Evolutionary conservation across 164 flowering plant genomes (phyloP).

Genomic region (Annona squamosa): DNA sequence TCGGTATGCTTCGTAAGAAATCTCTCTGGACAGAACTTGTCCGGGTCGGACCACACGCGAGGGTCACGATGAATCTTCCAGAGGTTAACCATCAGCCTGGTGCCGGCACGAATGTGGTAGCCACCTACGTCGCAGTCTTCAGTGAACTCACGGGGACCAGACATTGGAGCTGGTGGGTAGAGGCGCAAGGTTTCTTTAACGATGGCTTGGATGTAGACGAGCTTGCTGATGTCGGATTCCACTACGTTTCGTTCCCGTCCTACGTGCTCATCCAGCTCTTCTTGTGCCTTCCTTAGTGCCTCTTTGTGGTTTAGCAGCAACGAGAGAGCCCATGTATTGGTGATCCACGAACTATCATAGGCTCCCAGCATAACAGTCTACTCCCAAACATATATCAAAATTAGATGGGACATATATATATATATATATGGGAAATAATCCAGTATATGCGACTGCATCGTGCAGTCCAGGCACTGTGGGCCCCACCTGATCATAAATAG

Average conservation of each 20-base stretch:
- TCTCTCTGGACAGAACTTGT: conserved; percentile 32
- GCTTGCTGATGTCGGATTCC: conserved; percentile 4
- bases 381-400: too few species aligned
- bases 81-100: conserved; percentile 20
- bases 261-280: not conserved
- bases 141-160: conserved; percentile 8
- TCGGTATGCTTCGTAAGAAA: conserved; percentile 17
- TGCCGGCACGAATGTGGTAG: conserved; percentile 21
- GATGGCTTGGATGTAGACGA: conserved; percentile 5
- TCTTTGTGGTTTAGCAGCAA: not conserved
- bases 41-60: conserved; percentile 23
- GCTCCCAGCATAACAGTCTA: conserved; percentile 2
- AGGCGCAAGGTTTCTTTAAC: conserved; percentile 8
- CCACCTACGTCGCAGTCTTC: conserved; percentile 25
- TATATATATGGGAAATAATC: too few species aligned
- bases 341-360: not conserved
- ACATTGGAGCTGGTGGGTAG: conserved; percentile 11
- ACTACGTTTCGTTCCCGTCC: not conserved
- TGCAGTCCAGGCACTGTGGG: too few species aligned
- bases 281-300: not conserved
- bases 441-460: too few species aligned
- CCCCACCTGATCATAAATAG: too few species aligned
- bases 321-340: conserved; percentile 4
- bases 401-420: too few species aligned
- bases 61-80: conserved; percentile 41